Conservation (phyloP, 2,329 filamentous ascomycete genomes). For the Orbilia quercus region DNA sequence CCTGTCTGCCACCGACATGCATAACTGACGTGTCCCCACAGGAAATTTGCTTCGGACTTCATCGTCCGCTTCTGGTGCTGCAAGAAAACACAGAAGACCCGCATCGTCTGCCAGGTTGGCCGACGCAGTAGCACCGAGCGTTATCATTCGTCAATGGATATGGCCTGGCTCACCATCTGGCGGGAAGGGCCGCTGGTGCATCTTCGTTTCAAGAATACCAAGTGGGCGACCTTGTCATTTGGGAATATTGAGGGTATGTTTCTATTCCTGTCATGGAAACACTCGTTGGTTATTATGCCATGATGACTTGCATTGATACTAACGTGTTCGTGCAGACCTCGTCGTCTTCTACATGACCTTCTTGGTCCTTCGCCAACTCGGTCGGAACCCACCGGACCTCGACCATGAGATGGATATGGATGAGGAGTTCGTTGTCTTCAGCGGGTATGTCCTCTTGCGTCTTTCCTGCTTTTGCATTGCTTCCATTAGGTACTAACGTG, state of each 20-base stretch:
- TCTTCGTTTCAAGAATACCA: constrained; percentile 58
- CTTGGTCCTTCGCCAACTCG: constrained; percentile 58
- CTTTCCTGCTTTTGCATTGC: constrained; percentile 2
- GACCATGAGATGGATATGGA: constrained; percentile 60
- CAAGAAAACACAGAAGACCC: constrained; percentile 58
- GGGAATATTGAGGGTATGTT: constrained; percentile 59
- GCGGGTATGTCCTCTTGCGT: constrained; percentile 52
- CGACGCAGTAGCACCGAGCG: constrained; percentile 56
- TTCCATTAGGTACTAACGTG: constrained; percentile 3
- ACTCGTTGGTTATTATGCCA: constrained; percentile 9
- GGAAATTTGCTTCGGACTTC: constrained; percentile 60
- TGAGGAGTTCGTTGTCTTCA: constrained; percentile 59
- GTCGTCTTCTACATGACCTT: constrained; percentile 61
- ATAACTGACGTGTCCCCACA: constrained; percentile 56
- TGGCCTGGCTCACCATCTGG: constrained; percentile 58
- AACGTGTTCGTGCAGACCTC: constrained; percentile 58
- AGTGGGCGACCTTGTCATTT: constrained; percentile 60
- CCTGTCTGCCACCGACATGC: constrained; percentile 8
- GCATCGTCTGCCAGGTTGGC: constrained; percentile 60
- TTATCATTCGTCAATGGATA: constrained; percentile 59
- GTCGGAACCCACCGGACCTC: constrained; percentile 58
- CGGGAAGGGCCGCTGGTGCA: constrained; percentile 59
- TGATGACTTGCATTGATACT: constrained; percentile 29
- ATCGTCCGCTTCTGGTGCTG: constrained; percentile 59
- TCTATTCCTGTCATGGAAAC: constrained; percentile 9